Conservation (phyloP, 179 eudicot genomes). For the Silene noctiflora region DNA sequence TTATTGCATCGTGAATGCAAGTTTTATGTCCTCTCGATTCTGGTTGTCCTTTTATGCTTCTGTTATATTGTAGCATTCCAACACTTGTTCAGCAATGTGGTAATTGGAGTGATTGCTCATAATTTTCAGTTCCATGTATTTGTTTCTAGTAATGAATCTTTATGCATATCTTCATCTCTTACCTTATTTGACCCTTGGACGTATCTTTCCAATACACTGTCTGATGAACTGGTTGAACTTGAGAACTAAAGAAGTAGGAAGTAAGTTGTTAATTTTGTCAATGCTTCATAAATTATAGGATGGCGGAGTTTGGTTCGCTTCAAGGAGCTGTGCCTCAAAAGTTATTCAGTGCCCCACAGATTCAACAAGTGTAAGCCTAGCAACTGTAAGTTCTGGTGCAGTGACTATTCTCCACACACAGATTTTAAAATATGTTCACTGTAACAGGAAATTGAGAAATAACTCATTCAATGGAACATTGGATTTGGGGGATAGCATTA, state of each 20-base stretch:
- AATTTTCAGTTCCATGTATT: not conserved
- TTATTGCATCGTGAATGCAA: no score
- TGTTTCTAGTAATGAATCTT: not conserved
- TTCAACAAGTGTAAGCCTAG: conserved; percentile 76
- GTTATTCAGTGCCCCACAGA: conserved; percentile 58
- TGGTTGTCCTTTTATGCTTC: no score
- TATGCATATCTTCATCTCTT: not conserved
- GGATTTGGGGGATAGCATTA: conserved; percentile 48
- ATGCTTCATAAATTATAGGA: conserved; percentile 37
- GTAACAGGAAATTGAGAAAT: conserved; percentile 66
- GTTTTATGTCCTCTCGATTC: no score
- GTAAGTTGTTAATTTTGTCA: not conserved
- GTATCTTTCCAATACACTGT: not conserved
- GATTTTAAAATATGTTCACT: not conserved
- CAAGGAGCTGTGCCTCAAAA: conserved; percentile 61
- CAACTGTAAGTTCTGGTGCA: conserved; percentile 4
- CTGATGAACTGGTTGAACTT: not conserved
- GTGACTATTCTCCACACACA: not conserved
- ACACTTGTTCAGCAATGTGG: no score
- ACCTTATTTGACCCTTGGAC: not conserved
- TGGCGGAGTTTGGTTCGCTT: conserved; percentile 63
- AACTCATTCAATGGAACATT: conserved; percentile 62
- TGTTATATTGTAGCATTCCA: no score
- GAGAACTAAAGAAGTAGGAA: not conserved
- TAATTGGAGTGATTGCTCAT: not conserved